Evolutionary conservation across 129 eudicot species (phyloP).

Genomic region (Flaveria trinervia): DNA sequence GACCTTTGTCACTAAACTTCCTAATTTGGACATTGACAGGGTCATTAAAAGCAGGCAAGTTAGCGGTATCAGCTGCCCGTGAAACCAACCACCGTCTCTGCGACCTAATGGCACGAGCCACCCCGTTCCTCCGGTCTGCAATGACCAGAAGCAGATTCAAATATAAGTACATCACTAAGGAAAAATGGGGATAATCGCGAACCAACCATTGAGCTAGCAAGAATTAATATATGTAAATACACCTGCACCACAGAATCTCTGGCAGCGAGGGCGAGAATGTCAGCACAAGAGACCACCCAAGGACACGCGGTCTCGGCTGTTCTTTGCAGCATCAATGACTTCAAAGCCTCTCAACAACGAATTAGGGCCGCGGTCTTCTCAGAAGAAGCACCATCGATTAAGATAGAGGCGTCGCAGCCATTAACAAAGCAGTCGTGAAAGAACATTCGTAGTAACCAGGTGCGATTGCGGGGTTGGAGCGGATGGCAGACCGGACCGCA

Average conservation of each 20-base stretch:
- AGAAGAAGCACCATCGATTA: constrained; percentile 27
- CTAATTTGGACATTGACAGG: constrained; percentile 40
- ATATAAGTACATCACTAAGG: neutral
- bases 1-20: constrained; percentile 48
- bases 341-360: constrained; percentile 57
- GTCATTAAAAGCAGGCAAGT: constrained; percentile 48
- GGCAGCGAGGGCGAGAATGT: constrained; percentile 30
- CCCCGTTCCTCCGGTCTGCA: constrained; percentile 50
- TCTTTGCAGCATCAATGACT: constrained; percentile 30
- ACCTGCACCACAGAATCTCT: constrained; percentile 62
- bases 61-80: constrained; percentile 47
- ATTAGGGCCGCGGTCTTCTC: constrained; percentile 61
- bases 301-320: constrained; percentile 21
- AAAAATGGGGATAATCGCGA: no score
- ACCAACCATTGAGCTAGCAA: neutral
- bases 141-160: neutral
- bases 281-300: constrained; percentile 34
- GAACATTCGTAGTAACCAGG: constrained; percentile 31
- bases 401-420: constrained; percentile 24
- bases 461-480: constrained; percentile 31
- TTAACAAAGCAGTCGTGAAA: constrained; percentile 29
- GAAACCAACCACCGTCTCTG: constrained; percentile 67
- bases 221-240: constrained; percentile 28
- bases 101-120: constrained; percentile 64
- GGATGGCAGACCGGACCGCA: constrained; percentile 42